Base-by-base conservation (phyloP, 176 grass and related monocot species). In the Hyparrhenia diplandra region DNA sequence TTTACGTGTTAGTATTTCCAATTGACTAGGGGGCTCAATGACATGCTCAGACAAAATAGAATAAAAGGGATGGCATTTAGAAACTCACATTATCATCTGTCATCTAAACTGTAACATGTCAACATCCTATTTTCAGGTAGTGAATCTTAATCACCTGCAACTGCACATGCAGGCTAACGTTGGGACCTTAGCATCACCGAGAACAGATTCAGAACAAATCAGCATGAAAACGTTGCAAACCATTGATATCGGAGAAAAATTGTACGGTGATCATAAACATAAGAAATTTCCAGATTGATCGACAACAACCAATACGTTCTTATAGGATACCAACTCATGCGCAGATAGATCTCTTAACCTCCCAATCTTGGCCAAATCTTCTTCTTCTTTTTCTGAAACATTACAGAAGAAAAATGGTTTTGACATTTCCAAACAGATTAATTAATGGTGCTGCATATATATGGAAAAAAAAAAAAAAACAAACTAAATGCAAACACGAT, bases 91-190 rank as follows among this genome's bases (percentile, higher is more conserved):
- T 84, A 88, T 88, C 86, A 84, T 88, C 81, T 59, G 86, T 88
- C 86, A 88, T 88, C 86, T 88, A 88, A 88, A 84, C 86, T 67
- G 81, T 76, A 84, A 83, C 59, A 88, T 70, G 81, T 84, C 80
- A 88, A 72, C 80, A 88, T 88, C 73, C 81, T 88, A 88, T 88
- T 88, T 88, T 66, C 27, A 55, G 5, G 20, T 37, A 9, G 36
- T 75, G 65, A 52, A 31, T 74, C 61, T 88, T 58, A 23, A 65
- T 88, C 45, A 74, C 86, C 80, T 73, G 80, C 41, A 67, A 79
- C 75, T 68, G 68, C 28, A 74, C 28, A 60, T 20, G 78, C 30
- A 59, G 49, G 71, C 25, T 54, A 57, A 78, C 1, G 31, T 31
- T 74, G 46, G 34, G 40, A 27, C 72, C n/a, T 59, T 8, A 14